Evolutionary conservation across 805 yeast species (phyloP), one percentile per base, ranked within the genome.

Genomic region (Yamadazyma phyllophila): DNA sequence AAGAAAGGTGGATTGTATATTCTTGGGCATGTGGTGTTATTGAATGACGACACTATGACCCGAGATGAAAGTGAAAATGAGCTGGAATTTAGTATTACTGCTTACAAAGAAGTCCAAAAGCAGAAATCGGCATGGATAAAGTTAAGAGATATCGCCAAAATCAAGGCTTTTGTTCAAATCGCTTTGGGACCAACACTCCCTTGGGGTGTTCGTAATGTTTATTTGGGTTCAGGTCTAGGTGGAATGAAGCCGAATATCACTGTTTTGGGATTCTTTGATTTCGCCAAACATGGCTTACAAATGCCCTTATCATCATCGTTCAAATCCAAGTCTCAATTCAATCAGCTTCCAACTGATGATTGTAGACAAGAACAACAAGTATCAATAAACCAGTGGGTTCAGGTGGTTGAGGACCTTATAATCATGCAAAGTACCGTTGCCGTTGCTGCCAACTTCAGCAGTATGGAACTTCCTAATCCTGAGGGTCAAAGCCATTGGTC

Each of bases 161-260:
- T 94, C 45, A 94, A 94, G 61, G 98, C 97, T 0, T 94, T 94
- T 73, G 94, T 94, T 6, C 99, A 94, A 60, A 81, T 94, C 40
- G 88, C 92, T 1, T 76, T 90, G 9, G 96, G 96, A 0, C 91
- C 96, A 0, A 77, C 85, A 1, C 73, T 94, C 35, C 85, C 90
- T 0, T 92, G 98, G 97, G 98, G 99, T 20, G 95, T 89, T 0
- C 73, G 99, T 50, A 92, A 92, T 60, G 90, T 94, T 8, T 90
- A 80, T 48, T 63, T 92, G 48, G 97, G 97, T 0, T 86, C 96
- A 2, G 99, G 99, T 0, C 71, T 94, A n/a, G 99, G 99, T 7
- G 97, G 97, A 10, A 94, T 94, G 99, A 85, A 81, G 57, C 99
- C 99, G 1, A 94, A 94, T 60, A 91, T 94, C 43, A 88, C 97